Evolutionary conservation across 805 yeast genomes (phyloP).

Genomic region (Saturnispora dispora): DNA sequence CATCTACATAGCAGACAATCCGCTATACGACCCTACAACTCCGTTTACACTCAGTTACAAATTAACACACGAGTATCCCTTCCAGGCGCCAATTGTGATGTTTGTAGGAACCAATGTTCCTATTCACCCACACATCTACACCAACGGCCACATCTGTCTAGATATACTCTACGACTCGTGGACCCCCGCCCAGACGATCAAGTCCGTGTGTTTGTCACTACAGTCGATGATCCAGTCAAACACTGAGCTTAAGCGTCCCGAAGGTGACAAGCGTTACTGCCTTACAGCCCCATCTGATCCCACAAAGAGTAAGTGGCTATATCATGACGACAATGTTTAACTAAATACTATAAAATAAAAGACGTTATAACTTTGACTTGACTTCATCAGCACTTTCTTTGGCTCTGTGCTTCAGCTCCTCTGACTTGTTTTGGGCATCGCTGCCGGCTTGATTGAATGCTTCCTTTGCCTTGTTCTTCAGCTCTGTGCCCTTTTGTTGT

Average conservation of each 20-base stretch:
- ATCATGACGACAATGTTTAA: conserved; percentile 48
- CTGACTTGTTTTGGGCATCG: not conserved
- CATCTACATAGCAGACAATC: conserved; percentile 2
- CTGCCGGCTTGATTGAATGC: not conserved
- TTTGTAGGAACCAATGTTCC: conserved; percentile 35
- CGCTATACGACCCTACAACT: not conserved
- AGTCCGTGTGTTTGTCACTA: conserved; percentile 42
- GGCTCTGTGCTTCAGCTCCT: not conserved
- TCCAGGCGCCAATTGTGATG: conserved; percentile 7
- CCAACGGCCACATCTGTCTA: conserved; percentile 73
- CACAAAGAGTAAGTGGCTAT: conserved; percentile 36
- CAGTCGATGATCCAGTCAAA: conserved; percentile 59
- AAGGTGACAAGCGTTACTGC: conserved; percentile 44
- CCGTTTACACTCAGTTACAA: conserved; percentile 6
- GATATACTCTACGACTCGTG: conserved; percentile 57
- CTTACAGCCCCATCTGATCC: conserved; percentile 52
- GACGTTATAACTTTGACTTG: not conserved
- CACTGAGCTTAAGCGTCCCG: conserved; percentile 39
- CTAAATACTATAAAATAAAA: not conserved
- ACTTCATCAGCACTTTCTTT: not conserved
- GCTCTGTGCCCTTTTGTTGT: not conserved
- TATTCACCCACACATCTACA: conserved; percentile 64
- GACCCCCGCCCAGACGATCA: conserved; percentile 54
- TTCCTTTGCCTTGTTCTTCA: conserved; percentile 1
- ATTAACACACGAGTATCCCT: conserved; percentile 8